Conservation (phyloP, 2,329 filamentous ascomycete genomes). For the Exophiala mesophila region DNA sequence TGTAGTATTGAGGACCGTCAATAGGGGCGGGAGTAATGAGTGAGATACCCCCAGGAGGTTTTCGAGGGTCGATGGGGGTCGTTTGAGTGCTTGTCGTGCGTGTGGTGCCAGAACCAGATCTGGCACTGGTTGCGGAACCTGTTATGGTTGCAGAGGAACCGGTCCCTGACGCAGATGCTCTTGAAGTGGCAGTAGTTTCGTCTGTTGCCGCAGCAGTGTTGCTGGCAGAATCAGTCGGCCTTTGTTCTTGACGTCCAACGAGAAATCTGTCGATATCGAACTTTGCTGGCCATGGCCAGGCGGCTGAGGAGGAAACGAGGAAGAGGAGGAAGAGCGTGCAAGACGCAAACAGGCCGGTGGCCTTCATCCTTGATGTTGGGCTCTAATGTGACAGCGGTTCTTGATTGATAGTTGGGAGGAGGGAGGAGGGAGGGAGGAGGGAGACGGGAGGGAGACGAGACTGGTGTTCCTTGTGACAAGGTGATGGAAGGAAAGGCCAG, state of each 20-base stretch:
- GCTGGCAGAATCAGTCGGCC: background rate
- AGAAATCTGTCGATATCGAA: slow-evolving; percentile 24
- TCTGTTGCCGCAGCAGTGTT: slow-evolving; percentile 8
- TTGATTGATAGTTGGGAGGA: too few relatives aligned
- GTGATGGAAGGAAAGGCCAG: too few relatives aligned
- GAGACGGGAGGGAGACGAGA: too few relatives aligned
- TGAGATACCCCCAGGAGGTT: slow-evolving; percentile 55
- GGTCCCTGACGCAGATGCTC: slow-evolving; percentile 6
- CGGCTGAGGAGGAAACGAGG: slow-evolving; percentile 26
- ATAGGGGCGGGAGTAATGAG: slow-evolving; percentile 56
- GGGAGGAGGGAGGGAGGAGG: too few relatives aligned
- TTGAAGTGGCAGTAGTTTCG: slow-evolving; percentile 5
- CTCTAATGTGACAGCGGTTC: too few relatives aligned
- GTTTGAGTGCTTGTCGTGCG: slow-evolving; percentile 27
- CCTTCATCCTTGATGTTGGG: slow-evolving; percentile 16
- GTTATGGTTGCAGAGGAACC: slow-evolving; percentile 6
- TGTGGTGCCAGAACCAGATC: slow-evolving; percentile 10
- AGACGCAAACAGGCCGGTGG: slow-evolving; percentile 20
- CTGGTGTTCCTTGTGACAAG: too few relatives aligned
- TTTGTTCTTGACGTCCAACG: slow-evolving; percentile 24
- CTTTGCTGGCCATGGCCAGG: slow-evolving; percentile 32
- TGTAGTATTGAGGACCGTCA: slow-evolving; percentile 55
- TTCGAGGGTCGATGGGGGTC: slow-evolving; percentile 48
- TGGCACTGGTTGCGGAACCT: slow-evolving; percentile 14
- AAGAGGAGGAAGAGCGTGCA: slow-evolving; percentile 25